Conservation (phyloP, 2,329 filamentous ascomycete genomes). For the Xylariaceae sp. region DNA sequence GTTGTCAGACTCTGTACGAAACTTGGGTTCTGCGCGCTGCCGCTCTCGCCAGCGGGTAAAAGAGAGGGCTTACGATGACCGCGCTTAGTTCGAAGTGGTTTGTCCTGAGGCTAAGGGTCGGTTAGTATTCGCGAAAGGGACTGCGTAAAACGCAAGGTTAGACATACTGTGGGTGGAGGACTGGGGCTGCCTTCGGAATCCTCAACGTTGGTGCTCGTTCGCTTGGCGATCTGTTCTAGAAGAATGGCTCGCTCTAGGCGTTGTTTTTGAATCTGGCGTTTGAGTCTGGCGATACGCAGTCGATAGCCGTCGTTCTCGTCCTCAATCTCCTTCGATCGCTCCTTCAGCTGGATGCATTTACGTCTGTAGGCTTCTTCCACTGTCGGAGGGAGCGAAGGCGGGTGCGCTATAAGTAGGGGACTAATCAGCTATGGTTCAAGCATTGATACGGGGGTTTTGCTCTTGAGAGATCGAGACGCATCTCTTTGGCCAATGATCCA, state of each 20-base stretch:
- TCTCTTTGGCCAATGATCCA: too few relatives aligned
- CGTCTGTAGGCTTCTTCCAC: slow-evolving; percentile 94
- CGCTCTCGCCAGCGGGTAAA: slow-evolving; percentile 38
- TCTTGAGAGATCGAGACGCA: slow-evolving; percentile 23
- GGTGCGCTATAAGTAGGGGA: slow-evolving; percentile 38
- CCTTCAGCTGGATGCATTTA: slow-evolving; percentile 93
- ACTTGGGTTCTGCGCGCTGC: slow-evolving; percentile 33
- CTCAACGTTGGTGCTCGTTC: slow-evolving; percentile 70
- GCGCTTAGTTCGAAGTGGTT: slow-evolving; percentile 70
- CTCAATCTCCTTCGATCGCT: slow-evolving; percentile 87
- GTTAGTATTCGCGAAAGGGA: slow-evolving; percentile 14
- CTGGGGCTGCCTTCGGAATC: slow-evolving; percentile 77
- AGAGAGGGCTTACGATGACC: slow-evolving; percentile 61
- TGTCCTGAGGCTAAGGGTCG: slow-evolving; percentile 63
- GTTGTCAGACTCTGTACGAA: slow-evolving; percentile 43
- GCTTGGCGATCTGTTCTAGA: slow-evolving; percentile 67
- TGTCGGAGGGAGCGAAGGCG: slow-evolving; percentile 70
- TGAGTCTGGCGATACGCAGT: slow-evolving; percentile 72
- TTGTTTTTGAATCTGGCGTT: slow-evolving; percentile 86
- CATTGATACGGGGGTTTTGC: too few relatives aligned
- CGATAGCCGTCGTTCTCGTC: slow-evolving; percentile 83
- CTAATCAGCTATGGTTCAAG: slow-evolving; percentile 22
- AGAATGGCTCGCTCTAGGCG: slow-evolving; percentile 78
- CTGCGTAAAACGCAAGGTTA: slow-evolving; percentile 6
- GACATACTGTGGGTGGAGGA: slow-evolving; percentile 70